Base-by-base conservation (phyloP, 1,284 basidiomycete species). In the Ceratobasidium sp. region DNA sequence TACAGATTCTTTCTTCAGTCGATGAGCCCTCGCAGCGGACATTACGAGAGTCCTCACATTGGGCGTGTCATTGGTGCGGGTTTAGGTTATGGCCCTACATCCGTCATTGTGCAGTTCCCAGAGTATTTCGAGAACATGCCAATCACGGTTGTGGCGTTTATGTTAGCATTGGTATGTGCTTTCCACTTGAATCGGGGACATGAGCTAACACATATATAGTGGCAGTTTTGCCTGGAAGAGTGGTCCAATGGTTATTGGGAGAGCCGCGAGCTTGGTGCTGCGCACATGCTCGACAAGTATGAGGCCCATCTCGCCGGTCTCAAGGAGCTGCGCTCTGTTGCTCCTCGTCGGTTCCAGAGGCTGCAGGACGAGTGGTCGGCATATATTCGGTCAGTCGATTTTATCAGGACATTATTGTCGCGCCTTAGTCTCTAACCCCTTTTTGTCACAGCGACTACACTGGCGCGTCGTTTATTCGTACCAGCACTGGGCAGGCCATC, bases 61-160 rank as follows among this genome's bases (percentile, higher is more conserved):
- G 26, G 5, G 1, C 60, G 45, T 2, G 3, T 45, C 18, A 64
- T 64, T 50, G 60, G 41, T 4, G 60, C 60, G 16, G 43, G 10
- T 30, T 30, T 64, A 3, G 28, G 32, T 21, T 32, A 64, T 52
- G 48, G 48, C 28, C 45, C 45, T 5, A 50, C 18, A 2, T 65
- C 48, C 10, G 62, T 53, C 36, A 45, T 45, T 4, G 48, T 53
- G 18, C 26, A 50, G 62, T 65, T 23, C 26, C 62, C 62, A 3
- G 62, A 65, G 4, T 65, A 16, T n/a, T 58, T 58, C 32, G 55
- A 58, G 21, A 18, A 36, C 3, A 58, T 58, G 55, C 55, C 30
- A 1, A 23, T 58, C 18, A 58, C 55, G 3, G 30, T 58, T 36
- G 55, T 58, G 2, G 55, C 55, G 3, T 58, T 58, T 23, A 58